phyloP scores from a whole-genome alignment of 768 basidiomycete genomes.

The Lentinula aciculospora region DNA sequence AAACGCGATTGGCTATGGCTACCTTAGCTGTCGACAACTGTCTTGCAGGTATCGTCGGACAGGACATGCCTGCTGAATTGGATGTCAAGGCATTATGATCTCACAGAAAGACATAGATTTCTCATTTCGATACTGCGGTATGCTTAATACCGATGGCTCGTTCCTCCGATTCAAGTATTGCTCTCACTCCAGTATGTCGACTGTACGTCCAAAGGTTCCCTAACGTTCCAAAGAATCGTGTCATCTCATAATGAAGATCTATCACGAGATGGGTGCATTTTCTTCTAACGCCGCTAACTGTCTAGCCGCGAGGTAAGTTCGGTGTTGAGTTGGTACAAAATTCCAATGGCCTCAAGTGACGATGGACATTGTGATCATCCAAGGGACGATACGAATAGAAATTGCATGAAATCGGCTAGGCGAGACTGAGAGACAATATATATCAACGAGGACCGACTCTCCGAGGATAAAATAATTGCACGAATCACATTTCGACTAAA shows the following conservation, averaged over 20 bases:
- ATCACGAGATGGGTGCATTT: background rate
- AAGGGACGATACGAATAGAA: background rate
- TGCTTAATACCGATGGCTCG: background rate
- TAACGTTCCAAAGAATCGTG: too few relatives aligned
- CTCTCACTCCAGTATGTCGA: too few relatives aligned
- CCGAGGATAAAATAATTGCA: background rate
- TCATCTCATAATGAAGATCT: background rate
- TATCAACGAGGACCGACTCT: background rate
- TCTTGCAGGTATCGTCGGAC: slow-evolving; percentile 47
- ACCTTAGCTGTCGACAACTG: slow-evolving; percentile 66
- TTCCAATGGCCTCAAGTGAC: background rate
- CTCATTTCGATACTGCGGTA: background rate
- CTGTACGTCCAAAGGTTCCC: too few relatives aligned
- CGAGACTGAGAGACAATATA: background rate
- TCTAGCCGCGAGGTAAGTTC: background rate
- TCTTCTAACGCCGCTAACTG: background rate
- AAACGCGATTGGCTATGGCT: slow-evolving; percentile 83
- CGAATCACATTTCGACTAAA: too few relatives aligned
- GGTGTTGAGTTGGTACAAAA: too few relatives aligned
- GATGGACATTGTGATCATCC: background rate
- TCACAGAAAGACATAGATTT: background rate
- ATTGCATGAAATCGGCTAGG: background rate
- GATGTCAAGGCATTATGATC: slow-evolving; percentile 12
- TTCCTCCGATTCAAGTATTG: too few relatives aligned
- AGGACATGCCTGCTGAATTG: slow-evolving; percentile 51